A percentile compares a stretch with the other conserved stretches of the same genome.
phyloP scores from a whole-genome alignment of 257 asterid genomes.

The Phtheirospermum japonicum region DNA sequence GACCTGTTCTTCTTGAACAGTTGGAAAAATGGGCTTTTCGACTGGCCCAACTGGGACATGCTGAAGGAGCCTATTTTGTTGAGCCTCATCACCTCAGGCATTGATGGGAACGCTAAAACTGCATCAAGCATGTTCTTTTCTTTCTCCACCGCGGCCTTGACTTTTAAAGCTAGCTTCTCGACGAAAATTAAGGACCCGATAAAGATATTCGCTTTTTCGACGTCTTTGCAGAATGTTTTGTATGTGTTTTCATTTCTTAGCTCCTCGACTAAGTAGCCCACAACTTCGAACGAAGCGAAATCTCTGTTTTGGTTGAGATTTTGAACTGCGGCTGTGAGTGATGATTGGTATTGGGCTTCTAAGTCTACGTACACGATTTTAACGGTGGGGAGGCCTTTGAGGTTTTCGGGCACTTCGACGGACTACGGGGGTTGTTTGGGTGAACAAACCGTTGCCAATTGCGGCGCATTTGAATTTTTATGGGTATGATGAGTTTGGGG shows the following conservation, averaged over 20 bases:
- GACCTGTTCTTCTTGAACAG: constrained; percentile 85
- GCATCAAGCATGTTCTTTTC: constrained; percentile 85
- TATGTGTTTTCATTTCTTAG: constrained; percentile 65
- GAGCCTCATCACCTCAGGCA: constrained; percentile 97
- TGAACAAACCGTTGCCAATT: constrained; percentile 86
- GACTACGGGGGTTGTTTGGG: constrained; percentile 84
- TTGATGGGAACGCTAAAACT: constrained; percentile 91
- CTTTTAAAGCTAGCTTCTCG: constrained; percentile 82
- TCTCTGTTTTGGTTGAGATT: constrained; percentile 47
- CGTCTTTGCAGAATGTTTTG: constrained; percentile 67
- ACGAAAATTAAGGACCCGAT: constrained; percentile 93
- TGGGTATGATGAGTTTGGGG: constrained; percentile 31
- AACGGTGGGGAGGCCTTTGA: constrained; percentile 58
- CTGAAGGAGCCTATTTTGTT: constrained; percentile 90
- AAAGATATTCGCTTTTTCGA: constrained; percentile 83
- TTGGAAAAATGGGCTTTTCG: constrained; percentile 92
- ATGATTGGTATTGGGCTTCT: constrained; percentile 94
- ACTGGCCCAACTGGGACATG: constrained; percentile 92
- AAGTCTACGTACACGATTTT: constrained; percentile 83
- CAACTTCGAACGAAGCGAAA: constrained; percentile 76
- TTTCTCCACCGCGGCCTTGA: constrained; percentile 81
- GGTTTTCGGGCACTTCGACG: constrained; percentile 75
- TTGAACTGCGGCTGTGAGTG: constrained; percentile 89
- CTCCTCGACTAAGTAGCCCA: constrained; percentile 95
- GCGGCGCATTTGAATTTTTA: constrained; percentile 64